A percentile compares a stretch with the other conserved stretches of the same genome.
Conservation (phyloP, 2,329 filamentous ascomycete genomes). For the Cercospora canescens region DNA sequence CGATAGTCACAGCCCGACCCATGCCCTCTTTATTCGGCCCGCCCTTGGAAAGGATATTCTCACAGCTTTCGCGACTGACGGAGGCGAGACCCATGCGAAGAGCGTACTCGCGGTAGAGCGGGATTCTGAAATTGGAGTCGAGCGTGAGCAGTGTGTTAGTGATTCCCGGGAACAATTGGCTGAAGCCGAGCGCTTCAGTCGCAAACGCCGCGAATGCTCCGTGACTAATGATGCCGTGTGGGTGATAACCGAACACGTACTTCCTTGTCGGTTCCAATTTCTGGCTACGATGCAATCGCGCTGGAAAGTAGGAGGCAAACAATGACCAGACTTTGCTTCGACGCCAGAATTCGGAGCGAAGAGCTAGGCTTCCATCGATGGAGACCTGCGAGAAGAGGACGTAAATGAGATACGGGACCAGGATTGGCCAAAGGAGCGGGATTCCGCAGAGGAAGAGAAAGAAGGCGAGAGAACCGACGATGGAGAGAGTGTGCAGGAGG, state of each 20-base stretch:
- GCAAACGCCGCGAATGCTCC: constrained; percentile 92
- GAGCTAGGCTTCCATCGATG: constrained; percentile 71
- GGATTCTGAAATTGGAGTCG: constrained; percentile 93
- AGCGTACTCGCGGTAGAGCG: constrained; percentile 93
- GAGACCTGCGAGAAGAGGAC: constrained; percentile 77
- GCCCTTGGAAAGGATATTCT: constrained; percentile 80
- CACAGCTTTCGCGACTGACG: constrained; percentile 88
- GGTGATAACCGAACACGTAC: constrained; percentile 97
- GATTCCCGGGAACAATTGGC: constrained; percentile 86
- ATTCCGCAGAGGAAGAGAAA: constrained; percentile 94
- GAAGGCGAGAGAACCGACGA: constrained; percentile 59
- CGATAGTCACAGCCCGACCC: constrained; percentile 95
- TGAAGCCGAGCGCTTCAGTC: constrained; percentile 86
- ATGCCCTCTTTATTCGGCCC: constrained; percentile 77
- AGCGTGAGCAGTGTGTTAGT: constrained; percentile 91
- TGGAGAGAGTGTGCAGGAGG: constrained; percentile 51
- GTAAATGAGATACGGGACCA: constrained; percentile 78
- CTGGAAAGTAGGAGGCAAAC: constrained; percentile 91
- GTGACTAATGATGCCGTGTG: constrained; percentile 95
- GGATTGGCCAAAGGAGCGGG: constrained; percentile 83
- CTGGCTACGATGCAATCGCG: constrained; percentile 80
- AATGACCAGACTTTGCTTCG: constrained; percentile 77
- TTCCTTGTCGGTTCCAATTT: constrained; percentile 78
- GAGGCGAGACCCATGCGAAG: constrained; percentile 82
- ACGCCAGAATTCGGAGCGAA: constrained; percentile 74